Evolutionary conservation across 2,329 filamentous ascomycete species (phyloP), one percentile per base, ranked within the genome.

Genomic region (Sporothrix sp.): DNA sequence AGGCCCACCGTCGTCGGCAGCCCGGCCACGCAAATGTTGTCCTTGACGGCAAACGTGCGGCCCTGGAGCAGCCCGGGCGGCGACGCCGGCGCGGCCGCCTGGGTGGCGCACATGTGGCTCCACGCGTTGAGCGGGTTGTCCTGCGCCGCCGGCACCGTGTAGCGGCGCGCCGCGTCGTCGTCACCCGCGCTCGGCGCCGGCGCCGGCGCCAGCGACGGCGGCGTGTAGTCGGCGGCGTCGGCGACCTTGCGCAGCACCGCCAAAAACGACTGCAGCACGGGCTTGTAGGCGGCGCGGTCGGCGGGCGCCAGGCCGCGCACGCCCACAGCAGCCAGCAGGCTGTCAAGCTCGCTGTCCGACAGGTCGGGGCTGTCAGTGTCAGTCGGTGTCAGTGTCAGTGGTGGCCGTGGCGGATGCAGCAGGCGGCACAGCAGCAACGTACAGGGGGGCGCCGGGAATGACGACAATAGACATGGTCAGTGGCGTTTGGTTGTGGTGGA

Each of bases 21-120:
- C 1, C 84, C 86, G 14, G 78, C 76, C 14, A 91, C 65, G 60
- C 87, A 80, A 40, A 85, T 78, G 61, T 88, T 84, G 58, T 90
- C 85, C 66, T 90, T 90, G 42, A 88, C 74, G 0, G 78, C 82
- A 3, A 87, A 75, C 0, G 84, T 84, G 0, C 89, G 74, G 7
- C 85, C 85, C 56, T 87, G 83, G 0, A 90, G 68, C 0, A 77
- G 71, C 0, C 81, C 76, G 3, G 7, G 6, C 2, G 37, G 1
- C 3, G 38, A 13, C 1, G 33, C 13, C 1, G 40, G 7, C 9
- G 13, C 10, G 7, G 13, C 27, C 42, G 42, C 35, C 7, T 21
- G 37, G 28, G 65, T 47, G n/a, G 61, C 49, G 39, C 60, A 65
- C 13, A 53, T 53, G 48, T 64, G 60, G 32, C 61, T 62, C 64